phyloP scores from a whole-genome alignment of 108 stramenopile species.

The Discostella stelligeroides region DNA sequence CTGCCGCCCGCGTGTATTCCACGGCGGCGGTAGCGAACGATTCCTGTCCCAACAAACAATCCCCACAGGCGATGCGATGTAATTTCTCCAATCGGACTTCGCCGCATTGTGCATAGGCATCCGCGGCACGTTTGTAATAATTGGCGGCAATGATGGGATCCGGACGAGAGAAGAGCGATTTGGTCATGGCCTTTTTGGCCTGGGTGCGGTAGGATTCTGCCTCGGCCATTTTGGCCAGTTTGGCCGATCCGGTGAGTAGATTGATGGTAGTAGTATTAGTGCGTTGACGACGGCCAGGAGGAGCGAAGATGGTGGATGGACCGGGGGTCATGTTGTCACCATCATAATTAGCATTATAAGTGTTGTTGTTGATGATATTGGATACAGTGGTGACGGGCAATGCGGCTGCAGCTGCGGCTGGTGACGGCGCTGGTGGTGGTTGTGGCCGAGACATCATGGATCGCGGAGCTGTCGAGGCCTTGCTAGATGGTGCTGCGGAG shows the following conservation, averaged over 20 bases:
- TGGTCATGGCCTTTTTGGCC: constrained; percentile 82
- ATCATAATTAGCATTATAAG: background rate
- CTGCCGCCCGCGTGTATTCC: constrained; percentile 83
- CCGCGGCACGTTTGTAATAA: constrained; percentile 87
- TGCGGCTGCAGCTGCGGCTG: background rate
- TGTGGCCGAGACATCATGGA: no score
- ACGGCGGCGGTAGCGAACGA: constrained; percentile 77
- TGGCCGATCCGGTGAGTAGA: constrained; percentile 55
- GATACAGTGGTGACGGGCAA: no score
- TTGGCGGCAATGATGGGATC: constrained; percentile 80
- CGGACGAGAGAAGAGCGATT: constrained; percentile 63
- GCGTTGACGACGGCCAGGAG: background rate
- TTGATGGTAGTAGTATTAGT: constrained; percentile 1
- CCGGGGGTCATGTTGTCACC: constrained; percentile 13
- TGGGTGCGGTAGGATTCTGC: constrained; percentile 76
- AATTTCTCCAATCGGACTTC: constrained; percentile 72
- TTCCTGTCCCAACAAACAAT: constrained; percentile 67
- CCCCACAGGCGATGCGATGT: constrained; percentile 71
- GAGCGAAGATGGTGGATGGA: constrained; percentile 22
- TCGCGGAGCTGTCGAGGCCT: constrained; percentile 2
- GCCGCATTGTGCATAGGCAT: constrained; percentile 74
- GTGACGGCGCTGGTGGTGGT: constrained; percentile 15
- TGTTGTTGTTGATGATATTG: background rate
- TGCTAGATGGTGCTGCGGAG: constrained; percentile 5
- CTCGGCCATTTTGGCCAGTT: constrained; percentile 74